Evolutionary conservation across 2,329 filamentous ascomycete species (phyloP).

Genomic region (Botrytis porri): DNA sequence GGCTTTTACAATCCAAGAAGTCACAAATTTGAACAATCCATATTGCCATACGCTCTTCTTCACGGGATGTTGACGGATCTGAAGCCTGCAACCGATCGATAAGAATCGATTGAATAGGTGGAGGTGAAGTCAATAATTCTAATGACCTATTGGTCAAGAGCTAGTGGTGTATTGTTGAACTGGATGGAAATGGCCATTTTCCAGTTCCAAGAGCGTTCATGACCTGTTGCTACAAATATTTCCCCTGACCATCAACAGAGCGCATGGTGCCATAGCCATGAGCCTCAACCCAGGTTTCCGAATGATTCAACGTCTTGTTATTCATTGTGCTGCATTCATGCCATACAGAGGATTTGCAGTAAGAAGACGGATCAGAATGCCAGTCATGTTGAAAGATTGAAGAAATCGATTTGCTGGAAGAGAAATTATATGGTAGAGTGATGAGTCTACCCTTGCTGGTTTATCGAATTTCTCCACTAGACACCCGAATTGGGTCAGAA

Average conservation of each 20-base stretch:
- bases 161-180: slow-evolving; percentile 47
- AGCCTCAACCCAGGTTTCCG: slow-evolving; percentile 40
- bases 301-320: slow-evolving; percentile 34
- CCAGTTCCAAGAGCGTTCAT: slow-evolving; percentile 52
- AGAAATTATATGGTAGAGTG: background rate
- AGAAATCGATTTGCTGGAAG: slow-evolving; percentile 23
- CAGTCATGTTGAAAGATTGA: slow-evolving; percentile 49
- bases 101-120: slow-evolving; percentile 58
- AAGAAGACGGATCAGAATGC: slow-evolving; percentile 44
- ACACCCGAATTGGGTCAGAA: background rate
- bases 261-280: slow-evolving; percentile 37
- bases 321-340: slow-evolving; percentile 32
- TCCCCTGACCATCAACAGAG: slow-evolving; percentile 47
- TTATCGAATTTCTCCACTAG: background rate
- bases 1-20: slow-evolving; percentile 47
- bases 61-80: slow-evolving; percentile 49
- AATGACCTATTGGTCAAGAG: background rate
- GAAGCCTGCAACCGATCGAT: slow-evolving; percentile 59
- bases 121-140: slow-evolving; percentile 44
- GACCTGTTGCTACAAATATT: slow-evolving; percentile 54
- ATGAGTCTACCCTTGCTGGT: background rate
- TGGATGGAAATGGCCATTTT: slow-evolving; percentile 54
- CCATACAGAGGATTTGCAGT: slow-evolving; percentile 51
- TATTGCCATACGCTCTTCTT: slow-evolving; percentile 61
- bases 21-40: slow-evolving; percentile 55